Evolutionary conservation across 2,329 filamentous ascomycete species (phyloP), one percentile per base, ranked within the genome.

Genomic region (Fusarium protoensiforme): DNA sequence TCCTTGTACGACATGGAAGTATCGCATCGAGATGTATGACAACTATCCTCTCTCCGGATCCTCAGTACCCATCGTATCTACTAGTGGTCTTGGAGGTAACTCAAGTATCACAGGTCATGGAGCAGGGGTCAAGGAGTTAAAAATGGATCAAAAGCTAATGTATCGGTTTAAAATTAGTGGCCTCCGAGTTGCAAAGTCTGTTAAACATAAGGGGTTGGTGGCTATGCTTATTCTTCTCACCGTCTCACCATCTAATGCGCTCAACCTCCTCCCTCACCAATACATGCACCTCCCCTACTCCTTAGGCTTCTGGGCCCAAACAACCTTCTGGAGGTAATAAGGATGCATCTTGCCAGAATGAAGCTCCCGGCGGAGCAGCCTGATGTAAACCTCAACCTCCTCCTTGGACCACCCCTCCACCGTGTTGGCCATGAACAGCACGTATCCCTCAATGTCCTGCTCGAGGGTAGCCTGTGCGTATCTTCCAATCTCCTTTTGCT

Each of bases 321-420:
- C 63, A 36, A 57, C 64, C 33, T 74, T 74, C 29, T 74, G 71
- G 0, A 14, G 5, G 14, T 74, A 74, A 29, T 74, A 72, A 22
- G 71, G 68, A 24, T 72, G 72, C 68, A 72, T 72, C 20, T 36
- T 76, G 1, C 73, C 69, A 14, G 68, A 51, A 1, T 64, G 54
- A 14, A 77, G 7, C 56, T 77, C 75, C 2, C 66, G 60, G 20
- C 73, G 73, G 1, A 77, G 64, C 36, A 75, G 62, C 5, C 71
- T 68, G 2, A 75, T 72, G 22, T 76, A 75, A 3, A 72, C 65
- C 22, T 72, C 48, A 0, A 79, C 64, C 64, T 78, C 68, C 1
- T 54, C 64, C 2, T 63, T 71, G 0, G 67, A 64, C 75, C 77
- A 79, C 0, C 73, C 68, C 5, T 69, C 71, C 0, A 79, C 57